Conservation (phyloP, 2,329 filamentous ascomycete species). For the Ophiostoma sp. region DNA sequence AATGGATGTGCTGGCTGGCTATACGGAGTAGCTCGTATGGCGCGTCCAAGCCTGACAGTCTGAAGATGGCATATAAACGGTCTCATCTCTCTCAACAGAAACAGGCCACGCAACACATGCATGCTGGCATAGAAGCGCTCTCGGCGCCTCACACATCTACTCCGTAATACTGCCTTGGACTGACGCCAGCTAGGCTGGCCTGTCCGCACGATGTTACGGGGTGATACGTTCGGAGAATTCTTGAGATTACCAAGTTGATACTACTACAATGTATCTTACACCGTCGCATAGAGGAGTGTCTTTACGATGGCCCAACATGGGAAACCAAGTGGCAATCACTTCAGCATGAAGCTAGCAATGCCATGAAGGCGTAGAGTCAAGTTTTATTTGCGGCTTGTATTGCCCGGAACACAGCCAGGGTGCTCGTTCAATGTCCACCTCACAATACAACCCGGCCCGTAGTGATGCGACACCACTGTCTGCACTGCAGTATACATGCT, state of each 20-base stretch:
- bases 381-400: background rate
- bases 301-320: background rate
- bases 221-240: slow-evolving; percentile 11
- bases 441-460: too few species aligned
- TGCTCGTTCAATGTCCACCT: too few species aligned
- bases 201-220: background rate
- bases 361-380: background rate
- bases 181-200: background rate
- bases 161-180: background rate
- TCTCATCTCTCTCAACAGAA: slow-evolving; percentile 7
- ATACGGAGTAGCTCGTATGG: background rate
- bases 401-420: too few species aligned
- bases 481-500: too few species aligned
- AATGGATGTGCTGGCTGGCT: background rate
- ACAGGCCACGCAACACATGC: background rate
- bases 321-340: background rate
- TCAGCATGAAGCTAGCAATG: background rate
- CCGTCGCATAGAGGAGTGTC: background rate
- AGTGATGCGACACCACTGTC: too few species aligned
- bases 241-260: background rate
- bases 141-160: background rate
- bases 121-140: background rate
- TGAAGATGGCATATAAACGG: background rate
- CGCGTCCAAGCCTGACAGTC: background rate
- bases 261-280: background rate